Evolutionary conservation across 2,329 filamentous ascomycete species (phyloP), one percentile per base, ranked within the genome.

Genomic region (Xylariaceae sp.): DNA sequence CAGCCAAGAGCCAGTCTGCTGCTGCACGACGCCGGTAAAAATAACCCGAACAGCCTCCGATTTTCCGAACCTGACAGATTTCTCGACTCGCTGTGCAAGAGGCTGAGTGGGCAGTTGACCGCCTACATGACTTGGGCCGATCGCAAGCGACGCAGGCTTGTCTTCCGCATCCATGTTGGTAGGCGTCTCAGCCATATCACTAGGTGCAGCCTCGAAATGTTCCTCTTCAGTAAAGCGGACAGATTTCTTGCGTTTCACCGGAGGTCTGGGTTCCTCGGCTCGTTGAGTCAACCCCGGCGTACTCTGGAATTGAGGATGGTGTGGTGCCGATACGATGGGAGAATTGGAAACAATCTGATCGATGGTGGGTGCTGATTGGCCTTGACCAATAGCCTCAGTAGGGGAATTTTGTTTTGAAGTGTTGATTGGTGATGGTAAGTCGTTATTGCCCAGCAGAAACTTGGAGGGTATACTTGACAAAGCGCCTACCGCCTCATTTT

Each of bases 401-500:
- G 48, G 40, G 7, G 52, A 50, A 36, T 36, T 15, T 27, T 44
- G 39, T 10, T 45, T 52, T 12, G 42, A 44, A 38, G 41, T 50
- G 49, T 49, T 58, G 1, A 42, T 22, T 30, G 12, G 17, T 6
- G 30, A 19, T 43, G 36, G 53, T 6, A 35, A 40, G 27, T 54
- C 49, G 36, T 60, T 54, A 33, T 53, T 57, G 11, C 45, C 58
- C n/a, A 67, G 48, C 17, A 67, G 45, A 42, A 67, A 65, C 27
- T 52, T 56, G 10, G 55, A 32, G 17, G 65, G 65, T 6, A 67
- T 67, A 1, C 59, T 59, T n/a, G 66, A 66, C 33, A 69, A 53
- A 47, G 70, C 66, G 2, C 69, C 61, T 2, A 63, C 69, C 18
- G 53, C 52, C 30, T 80, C 77, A 40, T 72, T 71, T 46, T 67